Conservation (phyloP, 2,329 filamentous ascomycete genomes). For the Trichoderma brevicompactum region DNA sequence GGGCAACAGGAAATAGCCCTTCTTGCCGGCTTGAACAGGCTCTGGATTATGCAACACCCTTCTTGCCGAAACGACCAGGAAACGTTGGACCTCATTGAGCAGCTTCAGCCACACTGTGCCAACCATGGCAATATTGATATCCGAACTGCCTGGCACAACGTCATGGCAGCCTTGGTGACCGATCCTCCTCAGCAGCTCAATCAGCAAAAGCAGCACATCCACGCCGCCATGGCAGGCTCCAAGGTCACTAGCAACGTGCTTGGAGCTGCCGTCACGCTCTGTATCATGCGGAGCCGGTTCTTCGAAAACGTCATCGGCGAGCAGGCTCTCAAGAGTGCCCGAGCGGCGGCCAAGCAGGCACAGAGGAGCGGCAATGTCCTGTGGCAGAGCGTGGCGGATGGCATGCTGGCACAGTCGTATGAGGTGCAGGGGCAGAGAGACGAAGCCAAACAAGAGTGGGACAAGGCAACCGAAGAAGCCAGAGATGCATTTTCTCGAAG, state of each 20-base stretch:
- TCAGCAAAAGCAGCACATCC: slow-evolving; percentile 77
- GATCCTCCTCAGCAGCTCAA: slow-evolving; percentile 69
- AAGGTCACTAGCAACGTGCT: slow-evolving; percentile 74
- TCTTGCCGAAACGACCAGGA: slow-evolving; percentile 60
- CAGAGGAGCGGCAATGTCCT: slow-evolving; percentile 71
- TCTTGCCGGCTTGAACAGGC: slow-evolving; percentile 67
- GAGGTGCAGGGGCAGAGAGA: slow-evolving; percentile 69
- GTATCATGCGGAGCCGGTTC: slow-evolving; percentile 81
- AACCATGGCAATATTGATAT: slow-evolving; percentile 76
- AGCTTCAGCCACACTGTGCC: slow-evolving; percentile 68
- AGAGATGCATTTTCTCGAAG: slow-evolving; percentile 48
- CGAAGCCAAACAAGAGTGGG: slow-evolving; percentile 48
- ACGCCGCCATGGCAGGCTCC: slow-evolving; percentile 71
- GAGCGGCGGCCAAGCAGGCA: slow-evolving; percentile 70
- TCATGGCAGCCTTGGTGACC: slow-evolving; percentile 69
- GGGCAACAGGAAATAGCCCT: slow-evolving; percentile 67
- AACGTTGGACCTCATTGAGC: slow-evolving; percentile 65
- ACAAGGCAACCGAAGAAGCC: slow-evolving; percentile 49
- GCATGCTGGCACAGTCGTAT: slow-evolving; percentile 75
- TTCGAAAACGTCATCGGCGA: slow-evolving; percentile 83
- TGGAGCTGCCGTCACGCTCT: slow-evolving; percentile 80
- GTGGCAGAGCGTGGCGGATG: slow-evolving; percentile 81
- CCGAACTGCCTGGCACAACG: slow-evolving; percentile 75
- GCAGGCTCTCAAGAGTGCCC: slow-evolving; percentile 76
- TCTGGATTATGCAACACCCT: slow-evolving; percentile 73